Evolutionary conservation across 441 rosid species (phyloP), one percentile per base, ranked within the genome.

Genomic region (Gossypium trilobum): DNA sequence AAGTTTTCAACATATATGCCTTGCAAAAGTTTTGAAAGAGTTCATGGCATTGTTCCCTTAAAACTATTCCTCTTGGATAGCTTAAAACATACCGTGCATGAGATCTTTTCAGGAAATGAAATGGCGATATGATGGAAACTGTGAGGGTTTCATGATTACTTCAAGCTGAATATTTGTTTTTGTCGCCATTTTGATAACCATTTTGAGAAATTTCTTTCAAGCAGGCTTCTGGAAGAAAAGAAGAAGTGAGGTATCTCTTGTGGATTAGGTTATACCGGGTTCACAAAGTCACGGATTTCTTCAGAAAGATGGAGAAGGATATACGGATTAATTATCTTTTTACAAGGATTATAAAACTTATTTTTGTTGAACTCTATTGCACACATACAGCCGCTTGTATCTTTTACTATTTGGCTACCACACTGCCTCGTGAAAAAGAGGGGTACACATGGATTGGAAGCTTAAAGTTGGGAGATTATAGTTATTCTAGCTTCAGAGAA

Each of bases 401-500:
- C 77, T 95, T 95, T 81, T 95, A 95, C 82, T 86, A 85, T 79
- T 82, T 95, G 81, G 99, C 98, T 54, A 95, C 99, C 16, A 92
- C 97, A 36, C 61, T 91, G 71, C 93, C 97, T 57, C 14, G 73
- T 23, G 76, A 88, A 16, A 27, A 89, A 77, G 99, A 92, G 78
- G 91, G 92, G 11, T 84, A 91, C 73, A 95, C 99, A 14, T 95
- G 99, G 99, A 95, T 95, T 73, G 99, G 99, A 79, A 92, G 98
- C 83, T 74, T 95, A 16, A 86, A 87, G 86, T 19, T 95, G 90
- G 99, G 99, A 60, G 95, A 87, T 72, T 88, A 83, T 39, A 85
- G 82, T 78, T 95, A 95, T 75, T 78, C 89, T 16, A 71, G 76
- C 81, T 95, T 95, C 77, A 86, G 97, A 82, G 82, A 95, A 6